Evolutionary conservation across 164 flowering plant species (phyloP).

Genomic region (Tetrastigma voinierianum): DNA sequence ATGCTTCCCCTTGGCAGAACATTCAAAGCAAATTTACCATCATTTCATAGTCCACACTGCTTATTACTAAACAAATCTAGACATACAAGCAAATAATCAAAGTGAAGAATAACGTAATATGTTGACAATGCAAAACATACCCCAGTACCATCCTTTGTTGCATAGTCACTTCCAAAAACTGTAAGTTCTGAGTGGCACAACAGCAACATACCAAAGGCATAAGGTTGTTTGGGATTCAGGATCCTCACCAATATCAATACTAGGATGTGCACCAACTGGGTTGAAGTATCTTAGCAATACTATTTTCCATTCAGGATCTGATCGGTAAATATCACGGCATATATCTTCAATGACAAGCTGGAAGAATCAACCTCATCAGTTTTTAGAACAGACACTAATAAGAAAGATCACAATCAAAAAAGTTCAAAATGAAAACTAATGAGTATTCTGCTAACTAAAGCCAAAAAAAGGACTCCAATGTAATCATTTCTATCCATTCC

Average conservation of each 20-base stretch:
- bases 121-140: slow-evolving; percentile 33
- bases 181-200: slow-evolving; percentile 78
- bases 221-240: slow-evolving; percentile 95
- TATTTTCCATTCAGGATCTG: slow-evolving; percentile 83
- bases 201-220: slow-evolving; percentile 97
- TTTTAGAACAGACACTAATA: not conserved
- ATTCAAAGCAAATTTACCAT: too few species aligned
- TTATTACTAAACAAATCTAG: too few species aligned
- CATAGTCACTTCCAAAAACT: slow-evolving; percentile 80
- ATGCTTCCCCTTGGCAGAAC: too few species aligned
- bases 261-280: slow-evolving; percentile 95
- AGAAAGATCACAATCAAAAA: too few species aligned
- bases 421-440: too few species aligned
- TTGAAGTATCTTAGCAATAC: slow-evolving; percentile 90
- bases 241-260: slow-evolving; percentile 94
- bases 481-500: too few species aligned
- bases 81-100: too few species aligned
- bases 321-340: slow-evolving; percentile 62
- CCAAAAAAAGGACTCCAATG: too few species aligned
- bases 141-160: slow-evolving; percentile 91
- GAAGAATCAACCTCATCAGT: slow-evolving; percentile 9
- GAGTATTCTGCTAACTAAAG: too few species aligned
- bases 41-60: too few species aligned
- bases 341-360: slow-evolving; percentile 96
- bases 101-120: too few species aligned